Conservation (phyloP, 2,329 filamentous ascomycete genomes). For the Aplosporella prunicola region DNA sequence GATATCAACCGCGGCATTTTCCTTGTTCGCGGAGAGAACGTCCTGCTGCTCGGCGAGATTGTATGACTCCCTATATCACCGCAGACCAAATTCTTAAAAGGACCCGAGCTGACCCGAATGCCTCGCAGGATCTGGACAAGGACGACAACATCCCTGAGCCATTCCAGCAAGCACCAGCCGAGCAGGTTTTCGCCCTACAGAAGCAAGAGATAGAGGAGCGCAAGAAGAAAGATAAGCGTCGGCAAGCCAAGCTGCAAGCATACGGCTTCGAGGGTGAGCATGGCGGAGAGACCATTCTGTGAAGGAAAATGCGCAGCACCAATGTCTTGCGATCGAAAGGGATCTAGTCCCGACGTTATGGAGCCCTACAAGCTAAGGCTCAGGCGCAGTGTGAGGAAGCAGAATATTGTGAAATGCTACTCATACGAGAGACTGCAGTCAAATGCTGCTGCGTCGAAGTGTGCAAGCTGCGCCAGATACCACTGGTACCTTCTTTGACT, state of each 20-base stretch:
- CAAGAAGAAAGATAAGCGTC: constrained; percentile 36
- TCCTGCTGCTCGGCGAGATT: constrained; percentile 90
- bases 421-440: constrained; percentile 6
- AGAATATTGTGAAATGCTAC: constrained; percentile 15
- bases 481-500: too few species aligned
- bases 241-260: constrained; percentile 3
- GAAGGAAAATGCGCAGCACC: not conserved
- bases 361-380: too few species aligned
- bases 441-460: too few species aligned
- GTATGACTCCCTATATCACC: constrained; percentile 25
- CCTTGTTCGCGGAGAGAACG: constrained; percentile 90
- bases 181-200: constrained; percentile 62
- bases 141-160: constrained; percentile 76
- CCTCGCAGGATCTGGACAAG: constrained; percentile 70
- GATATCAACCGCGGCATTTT: constrained; percentile 82
- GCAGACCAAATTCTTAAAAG: not conserved
- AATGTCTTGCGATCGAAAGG: not conserved
- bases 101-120: constrained; percentile 2
- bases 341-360: too few species aligned
- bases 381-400: constrained; percentile 5
- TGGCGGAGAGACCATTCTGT: constrained; percentile 8
- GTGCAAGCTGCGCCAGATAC: too few species aligned
- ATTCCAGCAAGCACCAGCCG: constrained; percentile 56
- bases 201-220: constrained; percentile 61
- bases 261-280: constrained; percentile 12